Evolutionary conservation across 2,329 filamentous ascomycete species (phyloP).

Genomic region (Colletotrichum tanaceti): DNA sequence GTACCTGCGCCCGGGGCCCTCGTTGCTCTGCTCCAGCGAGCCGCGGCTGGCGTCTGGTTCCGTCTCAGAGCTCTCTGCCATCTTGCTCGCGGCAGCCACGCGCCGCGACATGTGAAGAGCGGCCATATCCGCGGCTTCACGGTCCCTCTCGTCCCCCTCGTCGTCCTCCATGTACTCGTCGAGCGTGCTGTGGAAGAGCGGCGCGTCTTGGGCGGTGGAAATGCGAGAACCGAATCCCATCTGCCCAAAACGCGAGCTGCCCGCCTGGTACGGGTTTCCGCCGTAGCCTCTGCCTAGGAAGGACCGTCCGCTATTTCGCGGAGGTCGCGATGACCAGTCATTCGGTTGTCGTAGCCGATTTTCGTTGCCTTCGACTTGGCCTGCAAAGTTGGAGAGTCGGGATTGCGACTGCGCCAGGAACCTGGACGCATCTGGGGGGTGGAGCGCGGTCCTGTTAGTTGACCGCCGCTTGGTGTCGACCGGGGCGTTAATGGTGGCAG

Average conservation of each 20-base stretch:
- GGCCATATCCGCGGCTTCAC: constrained; percentile 94
- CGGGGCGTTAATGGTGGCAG: constrained; percentile 40
- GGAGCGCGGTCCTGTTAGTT: constrained; percentile 42
- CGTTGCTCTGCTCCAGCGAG: constrained; percentile 65
- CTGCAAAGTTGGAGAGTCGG: constrained; percentile 76
- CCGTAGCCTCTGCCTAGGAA: constrained; percentile 60
- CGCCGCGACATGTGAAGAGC: constrained; percentile 90
- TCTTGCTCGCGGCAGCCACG: constrained; percentile 84
- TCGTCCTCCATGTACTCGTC: constrained; percentile 94
- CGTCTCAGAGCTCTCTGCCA: constrained; percentile 87
- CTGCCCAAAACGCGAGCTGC: constrained; percentile 77
- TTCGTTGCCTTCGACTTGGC: constrained; percentile 65
- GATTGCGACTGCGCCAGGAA: constrained; percentile 98
- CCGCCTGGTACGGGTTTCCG: constrained; percentile 80
- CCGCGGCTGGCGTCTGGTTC: constrained; percentile 76
- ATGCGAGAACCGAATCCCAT: constrained; percentile 81
- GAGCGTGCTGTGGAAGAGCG: constrained; percentile 91
- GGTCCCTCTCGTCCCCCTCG: constrained; percentile 88
- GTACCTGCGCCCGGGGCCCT: constrained; percentile 57
- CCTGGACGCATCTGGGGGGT: constrained; percentile 86
- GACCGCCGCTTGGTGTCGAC: constrained; percentile 5
- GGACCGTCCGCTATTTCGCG: constrained; percentile 53
- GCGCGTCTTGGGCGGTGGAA: constrained; percentile 79
- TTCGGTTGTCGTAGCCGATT: constrained; percentile 48
- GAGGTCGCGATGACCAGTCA: constrained; percentile 52